Percentiles rank a stretch among this genome's conserved stretches.
Evolutionary conservation across 495 filamentous ascomycete genomes (phyloP).

Genomic region (Podospora sp.): DNA sequence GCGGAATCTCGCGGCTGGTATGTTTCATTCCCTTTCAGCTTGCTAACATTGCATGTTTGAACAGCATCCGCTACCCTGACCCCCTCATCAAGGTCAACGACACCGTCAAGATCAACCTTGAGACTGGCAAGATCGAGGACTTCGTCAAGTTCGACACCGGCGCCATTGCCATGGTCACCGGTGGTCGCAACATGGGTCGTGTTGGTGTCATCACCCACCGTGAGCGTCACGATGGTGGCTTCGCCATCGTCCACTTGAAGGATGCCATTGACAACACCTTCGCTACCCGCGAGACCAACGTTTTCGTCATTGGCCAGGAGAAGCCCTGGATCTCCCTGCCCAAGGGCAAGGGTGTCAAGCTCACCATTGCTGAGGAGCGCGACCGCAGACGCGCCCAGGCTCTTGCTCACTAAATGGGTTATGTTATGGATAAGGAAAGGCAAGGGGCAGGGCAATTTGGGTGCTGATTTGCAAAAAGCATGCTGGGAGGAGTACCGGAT

Average conservation of each 20-base stretch:
- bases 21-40: constrained; percentile 34
- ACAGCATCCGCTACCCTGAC: constrained; percentile 97
- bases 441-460: constrained; percentile 27
- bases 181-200: constrained; percentile 99
- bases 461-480: constrained; percentile 36
- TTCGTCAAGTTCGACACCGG: constrained; percentile 97
- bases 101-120: constrained; percentile 97
- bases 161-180: constrained; percentile 94
- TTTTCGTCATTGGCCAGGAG: constrained; percentile 95
- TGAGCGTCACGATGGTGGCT: constrained; percentile 99
- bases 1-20: constrained; percentile 50
- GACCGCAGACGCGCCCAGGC: constrained; percentile 86
- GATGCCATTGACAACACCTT: constrained; percentile 99
- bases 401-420: constrained; percentile 59
- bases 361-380: constrained; percentile 96
- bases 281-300: constrained; percentile 97
- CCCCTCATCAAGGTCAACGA: constrained; percentile 98
- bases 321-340: constrained; percentile 99
- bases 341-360: constrained; percentile 99
- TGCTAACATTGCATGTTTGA: constrained; percentile 43
- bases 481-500: constrained; percentile 40
- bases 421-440: constrained; percentile 23
- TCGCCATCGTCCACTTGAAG: constrained; percentile 99
- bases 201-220: constrained; percentile 99
- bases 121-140: constrained; percentile 94